These are phyloP conservation scores for Adansonia digitata DNA, from an alignment of 345 rosid genomes.

Conservation along the genomic window DNA sequence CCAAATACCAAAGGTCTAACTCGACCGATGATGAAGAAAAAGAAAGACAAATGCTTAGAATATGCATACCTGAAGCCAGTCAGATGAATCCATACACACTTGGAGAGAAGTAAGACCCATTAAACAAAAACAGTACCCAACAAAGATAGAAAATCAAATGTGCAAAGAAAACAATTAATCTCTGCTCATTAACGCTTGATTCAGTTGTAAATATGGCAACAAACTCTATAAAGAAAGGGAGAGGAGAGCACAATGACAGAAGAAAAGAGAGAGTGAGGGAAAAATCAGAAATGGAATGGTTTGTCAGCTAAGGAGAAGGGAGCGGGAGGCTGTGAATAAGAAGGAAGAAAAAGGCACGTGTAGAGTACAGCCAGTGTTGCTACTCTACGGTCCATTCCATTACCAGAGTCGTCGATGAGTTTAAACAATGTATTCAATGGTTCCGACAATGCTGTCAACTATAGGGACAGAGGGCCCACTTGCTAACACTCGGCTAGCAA, in stretches of 20 bases:
- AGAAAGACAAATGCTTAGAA: neutral
- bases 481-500: conserved; percentile 19
- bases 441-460: conserved; percentile 22
- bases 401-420: conserved; percentile 48
- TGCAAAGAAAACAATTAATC: neutral
- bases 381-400: no score
- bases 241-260: conserved; percentile 3
- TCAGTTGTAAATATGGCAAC: neutral
- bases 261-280: conserved; percentile 17
- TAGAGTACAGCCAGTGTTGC: neutral
- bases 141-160: neutral
- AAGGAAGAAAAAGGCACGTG: conserved; percentile 51
- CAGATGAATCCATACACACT: conserved; percentile 93
- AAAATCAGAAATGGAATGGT: conserved; percentile 11
- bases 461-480: conserved; percentile 32
- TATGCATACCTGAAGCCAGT: conserved; percentile 82
- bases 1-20: no score
- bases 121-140: neutral
- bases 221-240: neutral
- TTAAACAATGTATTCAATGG: conserved; percentile 28
- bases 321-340: conserved; percentile 53
- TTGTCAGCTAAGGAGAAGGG: conserved; percentile 7
- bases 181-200: neutral
- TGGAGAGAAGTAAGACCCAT: conserved; percentile 82
- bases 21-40: neutral